These are phyloP conservation scores for Ambispora gerdemannii DNA, from an alignment of 192 early-diverging fungal species.

Conservation along the genomic window DNA sequence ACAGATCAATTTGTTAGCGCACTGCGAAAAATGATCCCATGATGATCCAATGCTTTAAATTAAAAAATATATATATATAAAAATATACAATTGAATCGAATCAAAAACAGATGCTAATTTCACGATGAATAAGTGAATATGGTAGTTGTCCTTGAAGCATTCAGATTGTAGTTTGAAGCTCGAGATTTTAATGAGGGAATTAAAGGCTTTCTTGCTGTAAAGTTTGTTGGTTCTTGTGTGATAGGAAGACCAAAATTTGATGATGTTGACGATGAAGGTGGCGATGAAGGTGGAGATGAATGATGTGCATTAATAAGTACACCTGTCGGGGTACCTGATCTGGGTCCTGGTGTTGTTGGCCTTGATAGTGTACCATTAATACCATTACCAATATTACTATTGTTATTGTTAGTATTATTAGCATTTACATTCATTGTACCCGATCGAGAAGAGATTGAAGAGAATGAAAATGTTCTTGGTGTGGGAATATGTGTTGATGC, in stretches of 20 bases:
- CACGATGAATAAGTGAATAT: background rate
- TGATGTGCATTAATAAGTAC: too few relatives aligned
- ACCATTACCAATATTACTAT: too few relatives aligned
- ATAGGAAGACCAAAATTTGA: too few relatives aligned
- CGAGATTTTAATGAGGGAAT: background rate
- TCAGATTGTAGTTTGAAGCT: conserved; percentile 5
- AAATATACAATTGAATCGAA: background rate
- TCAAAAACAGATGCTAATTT: background rate
- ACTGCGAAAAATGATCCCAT: background rate
- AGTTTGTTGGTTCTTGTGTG: background rate
- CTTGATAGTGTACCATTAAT: background rate
- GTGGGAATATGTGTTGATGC: background rate
- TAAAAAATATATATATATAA: background rate
- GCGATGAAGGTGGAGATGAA: background rate
- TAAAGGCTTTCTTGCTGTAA: background rate
- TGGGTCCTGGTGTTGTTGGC: background rate
- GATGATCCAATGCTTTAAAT: background rate
- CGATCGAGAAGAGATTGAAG: background rate
- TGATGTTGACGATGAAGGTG: too few relatives aligned
- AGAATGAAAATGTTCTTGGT: background rate
- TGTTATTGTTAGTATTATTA: background rate
- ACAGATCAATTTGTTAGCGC: background rate
- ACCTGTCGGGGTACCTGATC: background rate
- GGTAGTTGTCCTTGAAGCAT: background rate
- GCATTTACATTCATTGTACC: too few relatives aligned